These are phyloP conservation scores for Phytopythium vexans DNA, from an alignment of 352 stramenopile genomes.

Conservation along the genomic window DNA sequence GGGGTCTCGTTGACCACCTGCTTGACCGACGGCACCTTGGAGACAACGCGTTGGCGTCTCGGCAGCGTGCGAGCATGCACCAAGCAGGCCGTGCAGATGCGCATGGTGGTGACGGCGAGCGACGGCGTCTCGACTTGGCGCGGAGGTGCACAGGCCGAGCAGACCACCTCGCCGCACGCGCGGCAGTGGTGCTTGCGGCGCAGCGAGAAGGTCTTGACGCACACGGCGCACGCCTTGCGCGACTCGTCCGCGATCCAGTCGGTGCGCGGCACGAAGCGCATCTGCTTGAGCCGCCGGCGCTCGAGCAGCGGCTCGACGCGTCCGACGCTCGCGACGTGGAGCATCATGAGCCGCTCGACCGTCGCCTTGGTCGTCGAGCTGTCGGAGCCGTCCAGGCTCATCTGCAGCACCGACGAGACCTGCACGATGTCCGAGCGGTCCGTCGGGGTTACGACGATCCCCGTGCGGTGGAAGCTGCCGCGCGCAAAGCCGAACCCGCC, in stretches of 20 bases:
- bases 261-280: conserved; percentile 43
- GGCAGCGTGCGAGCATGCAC: conserved; percentile 29
- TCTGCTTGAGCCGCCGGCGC: conserved; percentile 47
- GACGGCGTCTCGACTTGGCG: conserved; percentile 43
- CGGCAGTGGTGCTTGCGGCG: conserved; percentile 69
- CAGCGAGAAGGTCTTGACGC: conserved; percentile 59
- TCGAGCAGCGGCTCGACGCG: conserved; percentile 55
- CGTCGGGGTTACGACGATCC: conserved; percentile 60
- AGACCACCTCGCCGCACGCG: conserved; percentile 74
- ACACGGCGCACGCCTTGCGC: conserved; percentile 62
- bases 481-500: conserved; percentile 49
- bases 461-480: conserved; percentile 55
- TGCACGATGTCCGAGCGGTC: conserved; percentile 58
- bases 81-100: conserved; percentile 68
- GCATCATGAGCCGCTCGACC: conserved; percentile 49
- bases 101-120: conserved; percentile 13
- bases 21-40: too few relatives aligned
- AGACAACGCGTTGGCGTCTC: too few relatives aligned
- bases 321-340: conserved; percentile 38
- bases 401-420: conserved; percentile 62
- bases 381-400: conserved; percentile 29
- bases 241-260: conserved; percentile 61
- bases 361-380: conserved; percentile 9
- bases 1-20: too few relatives aligned
- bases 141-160: conserved; percentile 53